Evolutionary conservation across 2,329 filamentous ascomycete species (phyloP), one percentile per base, ranked within the genome.

Genomic region (Orbilia javanica): DNA sequence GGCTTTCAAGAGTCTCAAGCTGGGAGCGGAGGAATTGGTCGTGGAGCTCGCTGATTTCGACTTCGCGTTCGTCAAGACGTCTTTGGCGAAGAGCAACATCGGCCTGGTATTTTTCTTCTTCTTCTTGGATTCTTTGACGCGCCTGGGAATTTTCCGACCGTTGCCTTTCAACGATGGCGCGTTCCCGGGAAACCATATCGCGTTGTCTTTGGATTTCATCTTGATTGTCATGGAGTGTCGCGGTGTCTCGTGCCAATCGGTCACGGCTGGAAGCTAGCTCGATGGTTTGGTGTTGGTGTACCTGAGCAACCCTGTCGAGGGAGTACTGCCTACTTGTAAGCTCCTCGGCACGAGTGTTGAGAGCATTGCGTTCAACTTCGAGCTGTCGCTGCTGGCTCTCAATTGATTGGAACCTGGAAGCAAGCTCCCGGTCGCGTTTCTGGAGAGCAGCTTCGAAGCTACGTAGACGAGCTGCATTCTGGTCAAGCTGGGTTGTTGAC

Each of bases 11-110:
- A 6, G 74, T 64, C 13, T 72, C 67, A 15, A 78, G 52, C n/a
- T 78, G 74, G 20, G 74, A 68, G 20, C 63, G 74, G 62, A 78
- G 42, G 27, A 78, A 78, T 4, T 62, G 62, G 34, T 78, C 74
- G 36, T 78, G 74, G 3, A 78, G 22, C 7, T 67, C 42, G 27
- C 62, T 68, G 4, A 78, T 78, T 39, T 78, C 74, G 4, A 53
- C n/a, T 50, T 78, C 62, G 22, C 74, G 67, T 20, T 78, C 67
- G 10, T 63, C 53, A 8, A 78, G 74, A 31, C 36, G 62, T 20
- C 64, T 50, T 27, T 72, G 52, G 10, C 46, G 42, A 8, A 62
- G 22, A 4, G 29, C 8, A 31, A 34, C 29, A 4, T 72, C 48
- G n/a, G 15, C 48, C 10, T 70, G 52, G 13, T 60, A 31, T 27